These are phyloP conservation scores for Gorgonomyces haynaldii DNA, from an alignment of 192 early-diverging fungal species.

Conservation along the genomic window DNA sequence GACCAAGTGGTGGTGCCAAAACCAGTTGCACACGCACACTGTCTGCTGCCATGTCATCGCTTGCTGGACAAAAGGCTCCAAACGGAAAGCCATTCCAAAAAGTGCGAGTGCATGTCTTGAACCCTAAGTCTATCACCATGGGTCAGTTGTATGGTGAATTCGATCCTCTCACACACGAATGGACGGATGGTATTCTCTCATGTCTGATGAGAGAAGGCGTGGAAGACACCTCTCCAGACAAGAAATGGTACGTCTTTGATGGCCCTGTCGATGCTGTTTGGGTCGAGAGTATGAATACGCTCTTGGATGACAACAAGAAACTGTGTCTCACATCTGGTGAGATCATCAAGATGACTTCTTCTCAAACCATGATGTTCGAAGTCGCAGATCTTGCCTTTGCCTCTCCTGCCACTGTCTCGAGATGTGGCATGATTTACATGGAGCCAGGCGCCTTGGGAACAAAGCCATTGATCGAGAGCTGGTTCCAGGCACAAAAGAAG, in stretches of 20 bases:
- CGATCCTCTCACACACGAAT: slow-evolving; percentile 50
- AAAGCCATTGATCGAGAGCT: slow-evolving; percentile 35
- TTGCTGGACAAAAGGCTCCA: slow-evolving; percentile 34
- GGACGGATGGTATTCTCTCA: slow-evolving; percentile 50
- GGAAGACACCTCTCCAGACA: slow-evolving; percentile 43
- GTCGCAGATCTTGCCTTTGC: slow-evolving; percentile 49
- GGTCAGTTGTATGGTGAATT: slow-evolving; percentile 55
- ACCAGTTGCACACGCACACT: slow-evolving; percentile 38
- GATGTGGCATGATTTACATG: slow-evolving; percentile 60
- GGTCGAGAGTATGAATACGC: slow-evolving; percentile 53
- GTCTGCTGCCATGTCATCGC: slow-evolving; percentile 23
- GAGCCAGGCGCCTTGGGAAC: slow-evolving; percentile 49
- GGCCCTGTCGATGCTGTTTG: slow-evolving; percentile 56
- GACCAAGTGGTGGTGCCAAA: slow-evolving; percentile 47
- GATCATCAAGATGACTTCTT: slow-evolving; percentile 52
- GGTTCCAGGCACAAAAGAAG: slow-evolving; percentile 30
- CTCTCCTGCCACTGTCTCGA: slow-evolving; percentile 51
- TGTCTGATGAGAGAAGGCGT: slow-evolving; percentile 45
- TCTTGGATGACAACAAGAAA: slow-evolving; percentile 57
- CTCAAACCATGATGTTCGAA: slow-evolving; percentile 56
- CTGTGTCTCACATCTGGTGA: slow-evolving; percentile 48
- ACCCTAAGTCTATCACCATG: slow-evolving; percentile 58
- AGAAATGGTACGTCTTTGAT: slow-evolving; percentile 56
- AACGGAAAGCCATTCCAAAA: slow-evolving; percentile 42
- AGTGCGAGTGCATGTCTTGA: slow-evolving; percentile 34